These are phyloP conservation scores for Wakefieldia striispora DNA, from an alignment of 768 basidiomycete species.

Conservation along the genomic window DNA sequence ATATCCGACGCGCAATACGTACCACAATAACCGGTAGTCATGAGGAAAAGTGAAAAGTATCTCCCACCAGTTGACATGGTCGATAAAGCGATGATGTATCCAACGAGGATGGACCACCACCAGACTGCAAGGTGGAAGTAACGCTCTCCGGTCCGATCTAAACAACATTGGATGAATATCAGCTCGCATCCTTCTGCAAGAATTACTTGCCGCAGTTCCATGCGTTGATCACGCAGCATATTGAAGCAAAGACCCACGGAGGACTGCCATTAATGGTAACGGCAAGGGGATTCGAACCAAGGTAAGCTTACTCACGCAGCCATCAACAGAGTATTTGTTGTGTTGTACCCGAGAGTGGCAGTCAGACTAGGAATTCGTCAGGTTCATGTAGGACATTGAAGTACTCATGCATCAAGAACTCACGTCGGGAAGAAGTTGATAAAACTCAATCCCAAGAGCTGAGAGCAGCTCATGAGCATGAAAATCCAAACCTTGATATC, in stretches of 20 bases:
- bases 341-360: slow-evolving; percentile 57
- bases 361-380: slow-evolving; percentile 41
- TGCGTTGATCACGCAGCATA: slow-evolving; percentile 49
- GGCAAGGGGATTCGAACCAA: background rate
- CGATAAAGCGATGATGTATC: slow-evolving; percentile 55
- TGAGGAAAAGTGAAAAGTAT: slow-evolving; percentile 64
- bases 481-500: slow-evolving; percentile 56
- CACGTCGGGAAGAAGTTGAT: slow-evolving; percentile 59
- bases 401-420: slow-evolving; percentile 4
- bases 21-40: slow-evolving; percentile 53
- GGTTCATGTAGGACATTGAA: background rate
- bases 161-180: background rate
- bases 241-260: slow-evolving; percentile 58
- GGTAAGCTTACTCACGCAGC: slow-evolving; percentile 45
- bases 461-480: slow-evolving; percentile 49
- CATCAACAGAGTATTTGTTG: slow-evolving; percentile 57
- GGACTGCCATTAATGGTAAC: slow-evolving; percentile 38
- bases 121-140: slow-evolving; percentile 57
- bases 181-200: too few relatives aligned
- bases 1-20: background rate
- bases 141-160: slow-evolving; percentile 61
- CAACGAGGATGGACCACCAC: slow-evolving; percentile 61
- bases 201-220: slow-evolving; percentile 48
- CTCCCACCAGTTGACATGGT: slow-evolving; percentile 51
- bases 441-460: slow-evolving; percentile 58